A percentile compares a stretch with the other conserved stretches of the same genome.
phyloP scores from a whole-genome alignment of 345 rosid genomes.

The Brassica rapa region DNA sequence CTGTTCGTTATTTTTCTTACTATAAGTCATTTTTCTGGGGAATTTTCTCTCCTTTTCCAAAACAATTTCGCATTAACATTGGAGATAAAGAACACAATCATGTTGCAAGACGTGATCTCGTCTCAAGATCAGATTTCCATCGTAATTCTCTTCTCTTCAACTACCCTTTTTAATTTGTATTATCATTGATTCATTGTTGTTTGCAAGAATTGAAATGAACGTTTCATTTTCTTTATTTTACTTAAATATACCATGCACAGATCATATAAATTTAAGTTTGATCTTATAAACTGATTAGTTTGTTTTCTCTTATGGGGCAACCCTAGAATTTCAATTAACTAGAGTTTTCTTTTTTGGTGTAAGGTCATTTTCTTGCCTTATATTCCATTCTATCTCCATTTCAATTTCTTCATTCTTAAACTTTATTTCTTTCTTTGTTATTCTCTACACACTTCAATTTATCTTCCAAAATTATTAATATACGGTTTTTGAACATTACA shows the following conservation, averaged over 20 bases:
- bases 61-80: conserved; percentile 19
- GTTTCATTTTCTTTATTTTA: background rate
- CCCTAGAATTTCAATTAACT: conserved; percentile 8
- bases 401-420: conserved; percentile 14
- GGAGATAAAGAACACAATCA: conserved; percentile 21
- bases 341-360: conserved; percentile 11
- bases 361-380: conserved; percentile 34
- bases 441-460: conserved; percentile 29
- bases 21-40: background rate
- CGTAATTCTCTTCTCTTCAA: conserved; percentile 29
- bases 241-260: background rate
- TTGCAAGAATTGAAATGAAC: background rate
- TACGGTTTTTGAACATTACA: conserved; percentile 5
- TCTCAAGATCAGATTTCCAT: conserved; percentile 28
- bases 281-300: background rate
- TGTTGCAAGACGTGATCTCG: conserved; percentile 26
- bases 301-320: background rate
- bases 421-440: conserved; percentile 14
- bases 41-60: background rate
- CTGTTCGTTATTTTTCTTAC: background rate
- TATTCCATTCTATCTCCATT: conserved; percentile 26
- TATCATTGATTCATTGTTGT: background rate
- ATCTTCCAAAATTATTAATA: background rate
- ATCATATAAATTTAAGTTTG: background rate
- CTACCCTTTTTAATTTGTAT: background rate